phyloP scores from a whole-genome alignment of 1,139 yeast species.

The Kurtzmaniella quercitrusa region DNA sequence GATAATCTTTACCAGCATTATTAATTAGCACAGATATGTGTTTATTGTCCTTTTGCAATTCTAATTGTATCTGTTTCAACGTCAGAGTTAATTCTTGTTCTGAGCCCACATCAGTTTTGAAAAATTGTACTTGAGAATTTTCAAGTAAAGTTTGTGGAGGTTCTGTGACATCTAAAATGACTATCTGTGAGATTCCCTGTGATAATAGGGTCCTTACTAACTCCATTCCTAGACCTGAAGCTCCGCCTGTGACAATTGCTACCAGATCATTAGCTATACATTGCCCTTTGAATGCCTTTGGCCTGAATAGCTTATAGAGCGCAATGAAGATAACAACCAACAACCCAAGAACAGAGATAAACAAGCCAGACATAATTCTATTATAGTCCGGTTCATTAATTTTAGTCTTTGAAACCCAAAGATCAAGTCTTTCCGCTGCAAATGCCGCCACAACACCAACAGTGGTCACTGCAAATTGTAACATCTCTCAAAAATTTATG shows the following conservation, averaged over 20 bases:
- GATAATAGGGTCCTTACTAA: constrained; percentile 32
- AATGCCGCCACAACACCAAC: no score
- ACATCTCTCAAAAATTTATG: no score
- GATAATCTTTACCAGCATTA: constrained; percentile 71
- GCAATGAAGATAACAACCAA: background rate
- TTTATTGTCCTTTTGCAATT: constrained; percentile 25
- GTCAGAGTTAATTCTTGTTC: constrained; percentile 21
- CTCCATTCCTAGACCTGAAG: constrained; percentile 55
- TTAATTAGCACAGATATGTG: constrained; percentile 55
- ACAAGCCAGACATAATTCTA: no score
- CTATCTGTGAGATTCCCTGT: constrained; percentile 33
- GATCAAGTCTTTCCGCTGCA: no score
- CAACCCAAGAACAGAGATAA: background rate
- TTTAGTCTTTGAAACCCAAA: no score
- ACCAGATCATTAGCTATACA: constrained; percentile 10
- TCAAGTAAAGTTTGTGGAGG: constrained; percentile 18
- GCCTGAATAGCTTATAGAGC: background rate
- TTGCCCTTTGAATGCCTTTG: background rate
- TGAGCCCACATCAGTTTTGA: constrained; percentile 49
- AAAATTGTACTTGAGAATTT: constrained; percentile 20
- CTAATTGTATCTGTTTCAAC: constrained; percentile 20
- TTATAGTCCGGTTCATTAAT: no score
- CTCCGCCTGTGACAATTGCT: constrained; percentile 64
- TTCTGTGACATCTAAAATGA: constrained; percentile 43
- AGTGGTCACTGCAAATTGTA: no score